phyloP scores from a whole-genome alignment of 2,329 filamentous ascomycete species.

The Aspergillus puulaauensis region DNA sequence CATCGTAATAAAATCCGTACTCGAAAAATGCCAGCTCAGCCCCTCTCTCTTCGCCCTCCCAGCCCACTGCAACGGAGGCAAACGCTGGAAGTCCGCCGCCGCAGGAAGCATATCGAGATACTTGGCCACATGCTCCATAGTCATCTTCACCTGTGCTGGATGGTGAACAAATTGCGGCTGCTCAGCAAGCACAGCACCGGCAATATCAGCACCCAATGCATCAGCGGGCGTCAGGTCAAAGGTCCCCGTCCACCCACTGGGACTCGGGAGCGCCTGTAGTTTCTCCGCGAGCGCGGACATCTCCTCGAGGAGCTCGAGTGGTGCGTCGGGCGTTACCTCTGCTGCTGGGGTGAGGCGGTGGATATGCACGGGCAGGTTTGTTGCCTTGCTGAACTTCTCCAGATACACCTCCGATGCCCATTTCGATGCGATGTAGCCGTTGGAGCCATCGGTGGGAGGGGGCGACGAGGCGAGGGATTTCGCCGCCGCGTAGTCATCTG shows the following conservation, averaged over 20 bases:
- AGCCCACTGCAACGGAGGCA: neutral
- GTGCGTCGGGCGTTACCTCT: neutral
- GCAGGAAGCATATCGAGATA: neutral
- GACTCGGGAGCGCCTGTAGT: neutral
- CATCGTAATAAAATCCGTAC: neutral
- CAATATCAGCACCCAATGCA: neutral
- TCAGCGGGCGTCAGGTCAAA: neutral
- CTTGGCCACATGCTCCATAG: neutral
- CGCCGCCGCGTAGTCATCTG: conserved; percentile 9
- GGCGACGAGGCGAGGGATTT: neutral
- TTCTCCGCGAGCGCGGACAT: neutral
- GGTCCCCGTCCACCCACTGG: neutral
- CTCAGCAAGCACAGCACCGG: neutral
- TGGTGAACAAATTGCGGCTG: neutral
- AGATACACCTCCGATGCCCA: conserved; percentile 43
- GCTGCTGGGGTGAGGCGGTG: conserved; percentile 24
- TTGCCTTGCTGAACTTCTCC: conserved; percentile 23
- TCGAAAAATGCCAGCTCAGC: neutral
- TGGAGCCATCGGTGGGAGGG: conserved; percentile 28
- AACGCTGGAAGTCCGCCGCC: neutral
- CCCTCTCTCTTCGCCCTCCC: neutral
- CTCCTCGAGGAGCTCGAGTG: neutral
- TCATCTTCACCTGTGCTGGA: neutral
- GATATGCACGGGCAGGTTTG: conserved; percentile 23
- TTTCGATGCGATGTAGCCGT: conserved; percentile 40